Percentiles rank a stretch among this genome's conserved stretches.
Conservation (phyloP, 164 flowering plant genomes). For the Dillenia suffruticosa region DNA sequence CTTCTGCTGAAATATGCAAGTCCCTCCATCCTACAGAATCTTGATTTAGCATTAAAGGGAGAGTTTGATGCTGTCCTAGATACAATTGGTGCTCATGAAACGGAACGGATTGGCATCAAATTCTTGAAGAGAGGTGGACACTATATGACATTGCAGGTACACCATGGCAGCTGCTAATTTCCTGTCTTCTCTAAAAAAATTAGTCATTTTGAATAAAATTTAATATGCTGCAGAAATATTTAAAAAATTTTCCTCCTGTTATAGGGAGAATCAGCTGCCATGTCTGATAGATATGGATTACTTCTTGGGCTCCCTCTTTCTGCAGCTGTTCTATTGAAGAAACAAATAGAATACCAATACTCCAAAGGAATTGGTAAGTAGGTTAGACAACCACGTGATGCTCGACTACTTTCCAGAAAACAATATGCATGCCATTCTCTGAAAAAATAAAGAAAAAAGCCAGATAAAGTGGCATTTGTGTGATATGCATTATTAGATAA, state of each 20-base stretch:
- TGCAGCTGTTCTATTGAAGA: constrained; percentile 62
- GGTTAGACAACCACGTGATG: no score
- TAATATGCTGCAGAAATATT: no score
- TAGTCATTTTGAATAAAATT: no score
- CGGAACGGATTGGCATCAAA: constrained; percentile 72
- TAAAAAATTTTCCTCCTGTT: constrained; percentile 1
- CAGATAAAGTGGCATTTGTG: no score
- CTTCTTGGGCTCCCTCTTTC: constrained; percentile 70
- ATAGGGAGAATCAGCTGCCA: constrained; percentile 90
- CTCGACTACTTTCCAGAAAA: no score
- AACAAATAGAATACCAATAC: constrained; percentile 62
- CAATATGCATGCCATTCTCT: no score
- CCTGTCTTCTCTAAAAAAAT: background rate
- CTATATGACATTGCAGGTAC: constrained; percentile 97
- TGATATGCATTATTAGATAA: no score
- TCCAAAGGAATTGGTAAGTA: constrained; percentile 88
- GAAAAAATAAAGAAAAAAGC: no score
- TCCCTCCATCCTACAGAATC: constrained; percentile 42
- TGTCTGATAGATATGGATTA: constrained; percentile 82
- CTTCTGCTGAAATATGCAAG: background rate
- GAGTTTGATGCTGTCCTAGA: constrained; percentile 93
- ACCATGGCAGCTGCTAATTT: constrained; percentile 7
- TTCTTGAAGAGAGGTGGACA: constrained; percentile 78
- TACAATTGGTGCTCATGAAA: constrained; percentile 83
- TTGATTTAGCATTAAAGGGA: constrained; percentile 60